phyloP scores from a whole-genome alignment of 805 yeast species.

The Kockiozyma suomiensis region DNA sequence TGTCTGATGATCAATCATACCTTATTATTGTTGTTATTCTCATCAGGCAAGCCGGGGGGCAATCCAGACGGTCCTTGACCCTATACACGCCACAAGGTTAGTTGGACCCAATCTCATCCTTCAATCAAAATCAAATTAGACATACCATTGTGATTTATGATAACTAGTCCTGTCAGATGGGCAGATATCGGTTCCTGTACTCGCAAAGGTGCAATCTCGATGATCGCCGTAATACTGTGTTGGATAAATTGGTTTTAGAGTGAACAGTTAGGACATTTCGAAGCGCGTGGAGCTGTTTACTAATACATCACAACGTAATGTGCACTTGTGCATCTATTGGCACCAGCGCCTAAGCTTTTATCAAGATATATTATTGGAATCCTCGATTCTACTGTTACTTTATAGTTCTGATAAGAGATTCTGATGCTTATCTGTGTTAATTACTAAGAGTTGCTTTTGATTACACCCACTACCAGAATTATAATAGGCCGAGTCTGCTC shows the following conservation, averaged over 20 bases:
- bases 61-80: conserved; percentile 44
- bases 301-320: background rate
- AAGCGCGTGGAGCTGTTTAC: conserved; percentile 6
- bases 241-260: background rate
- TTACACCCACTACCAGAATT: no score
- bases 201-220: background rate
- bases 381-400: background rate
- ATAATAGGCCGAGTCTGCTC: no score
- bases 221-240: background rate
- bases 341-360: background rate
- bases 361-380: background rate
- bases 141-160: background rate
- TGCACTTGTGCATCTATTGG: background rate
- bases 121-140: background rate
- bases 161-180: background rate
- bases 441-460: no score
- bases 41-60: conserved; percentile 38
- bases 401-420: no score
- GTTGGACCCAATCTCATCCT: background rate
- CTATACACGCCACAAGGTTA: conserved; percentile 25
- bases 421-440: no score
- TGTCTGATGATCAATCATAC: conserved; percentile 28
- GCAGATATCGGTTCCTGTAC: background rate
- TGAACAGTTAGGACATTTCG: background rate
- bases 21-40: conserved; percentile 40